Conservation (phyloP, 495 filamentous ascomycete species). For the Barbatosphaeria neglecta region DNA sequence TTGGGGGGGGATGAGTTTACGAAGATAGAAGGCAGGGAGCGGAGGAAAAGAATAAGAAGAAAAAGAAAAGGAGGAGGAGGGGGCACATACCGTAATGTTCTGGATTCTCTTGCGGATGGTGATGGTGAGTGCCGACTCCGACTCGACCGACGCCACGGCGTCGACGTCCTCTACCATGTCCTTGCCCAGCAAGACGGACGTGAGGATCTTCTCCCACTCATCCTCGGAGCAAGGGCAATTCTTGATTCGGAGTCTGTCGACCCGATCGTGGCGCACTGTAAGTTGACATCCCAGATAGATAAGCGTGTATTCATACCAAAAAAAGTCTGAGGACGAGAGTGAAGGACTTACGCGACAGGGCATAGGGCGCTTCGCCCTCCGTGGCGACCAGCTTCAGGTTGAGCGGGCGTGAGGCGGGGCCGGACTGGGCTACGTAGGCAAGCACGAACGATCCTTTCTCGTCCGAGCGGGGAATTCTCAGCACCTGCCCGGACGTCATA, state of each 20-base stretch:
- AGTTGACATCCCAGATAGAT: too few species aligned
- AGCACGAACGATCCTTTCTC: conserved; percentile 43
- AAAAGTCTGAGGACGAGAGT: background rate
- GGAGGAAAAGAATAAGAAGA: too few species aligned
- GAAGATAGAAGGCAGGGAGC: too few species aligned
- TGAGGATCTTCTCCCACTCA: conserved; percentile 35
- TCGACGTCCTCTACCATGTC: conserved; percentile 26
- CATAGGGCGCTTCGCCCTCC: conserved; percentile 54
- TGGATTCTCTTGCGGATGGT: conserved; percentile 32
- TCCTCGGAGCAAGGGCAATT: conserved; percentile 23
- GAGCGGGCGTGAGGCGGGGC: conserved; percentile 33
- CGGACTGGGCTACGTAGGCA: conserved; percentile 38
- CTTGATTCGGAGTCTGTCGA: conserved; percentile 12
- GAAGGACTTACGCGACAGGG: conserved; percentile 41
- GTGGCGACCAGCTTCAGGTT: conserved; percentile 57
- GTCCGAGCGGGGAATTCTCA: conserved; percentile 46
- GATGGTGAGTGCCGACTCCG: conserved; percentile 22
- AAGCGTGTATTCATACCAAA: conserved; percentile 3
- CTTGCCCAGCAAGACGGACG: conserved; percentile 20
- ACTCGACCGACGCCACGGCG: conserved; percentile 25
- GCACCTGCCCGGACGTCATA: conserved; percentile 20
- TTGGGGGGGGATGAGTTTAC: too few species aligned
- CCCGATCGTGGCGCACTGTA: conserved; percentile 21
- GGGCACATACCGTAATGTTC: conserved; percentile 36
- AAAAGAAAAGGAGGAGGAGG: too few species aligned